Conservation (phyloP, 2,329 filamentous ascomycete species). For the Fusarium sp. region DNA sequence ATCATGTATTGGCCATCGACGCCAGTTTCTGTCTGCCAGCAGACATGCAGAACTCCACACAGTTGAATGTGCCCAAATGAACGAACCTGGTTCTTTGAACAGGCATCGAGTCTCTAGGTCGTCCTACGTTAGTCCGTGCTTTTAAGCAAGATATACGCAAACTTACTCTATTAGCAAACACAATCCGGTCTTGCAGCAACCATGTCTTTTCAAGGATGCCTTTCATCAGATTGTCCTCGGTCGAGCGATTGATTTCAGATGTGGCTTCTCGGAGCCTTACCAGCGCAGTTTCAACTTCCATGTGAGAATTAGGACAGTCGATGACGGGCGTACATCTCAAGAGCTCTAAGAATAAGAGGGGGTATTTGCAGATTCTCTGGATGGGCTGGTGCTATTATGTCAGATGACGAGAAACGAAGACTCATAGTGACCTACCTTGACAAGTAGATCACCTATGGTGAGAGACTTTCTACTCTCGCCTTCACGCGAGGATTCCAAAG, state of each 20-base stretch:
- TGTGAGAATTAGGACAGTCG: slow-evolving; percentile 86
- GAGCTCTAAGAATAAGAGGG: slow-evolving; percentile 85
- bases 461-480: slow-evolving; percentile 78
- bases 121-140: background rate
- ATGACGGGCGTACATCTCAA: slow-evolving; percentile 83
- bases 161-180: slow-evolving; percentile 77
- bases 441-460: slow-evolving; percentile 85
- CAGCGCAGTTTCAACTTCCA: slow-evolving; percentile 79
- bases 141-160: background rate
- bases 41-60: slow-evolving; percentile 85
- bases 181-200: slow-evolving; percentile 83
- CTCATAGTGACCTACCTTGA: slow-evolving; percentile 72
- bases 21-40: slow-evolving; percentile 77
- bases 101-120: slow-evolving; percentile 60
- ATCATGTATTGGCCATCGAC: slow-evolving; percentile 85
- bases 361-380: slow-evolving; percentile 91
- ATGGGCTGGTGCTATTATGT: slow-evolving; percentile 71
- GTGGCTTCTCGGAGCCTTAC: slow-evolving; percentile 79
- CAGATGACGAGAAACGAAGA: slow-evolving; percentile 1
- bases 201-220: slow-evolving; percentile 82
- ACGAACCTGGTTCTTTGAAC: slow-evolving; percentile 74
- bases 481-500: slow-evolving; percentile 72
- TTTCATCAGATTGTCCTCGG: slow-evolving; percentile 77
- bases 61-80: slow-evolving; percentile 82
- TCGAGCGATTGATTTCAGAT: slow-evolving; percentile 84